Evolutionary conservation across 306 rosid genomes (phyloP).

Genomic region (Morella rubra): DNA sequence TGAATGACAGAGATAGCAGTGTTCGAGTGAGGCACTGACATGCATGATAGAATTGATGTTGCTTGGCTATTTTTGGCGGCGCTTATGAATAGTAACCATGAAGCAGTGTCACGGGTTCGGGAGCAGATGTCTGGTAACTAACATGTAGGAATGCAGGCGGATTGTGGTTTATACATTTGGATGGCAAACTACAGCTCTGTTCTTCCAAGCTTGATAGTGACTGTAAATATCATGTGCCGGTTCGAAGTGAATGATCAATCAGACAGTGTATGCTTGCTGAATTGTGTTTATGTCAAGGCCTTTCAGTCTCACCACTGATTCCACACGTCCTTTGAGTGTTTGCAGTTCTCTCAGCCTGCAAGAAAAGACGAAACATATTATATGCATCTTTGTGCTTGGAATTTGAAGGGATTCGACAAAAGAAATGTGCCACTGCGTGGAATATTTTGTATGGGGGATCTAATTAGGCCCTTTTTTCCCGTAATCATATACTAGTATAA

Average conservation of each 20-base stretch:
- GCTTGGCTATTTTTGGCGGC: too few species aligned
- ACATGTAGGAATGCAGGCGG: not conserved
- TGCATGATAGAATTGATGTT: too few species aligned
- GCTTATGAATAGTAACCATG: not conserved
- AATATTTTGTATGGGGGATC: too few species aligned
- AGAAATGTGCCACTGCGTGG: too few species aligned
- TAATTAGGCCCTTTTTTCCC: too few species aligned
- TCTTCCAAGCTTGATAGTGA: not conserved
- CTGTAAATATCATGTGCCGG: not conserved
- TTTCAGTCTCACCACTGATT: conserved; percentile 71
- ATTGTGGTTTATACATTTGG: not conserved
- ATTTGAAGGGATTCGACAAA: too few species aligned
- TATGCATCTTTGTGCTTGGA: not conserved
- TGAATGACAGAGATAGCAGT: too few species aligned
- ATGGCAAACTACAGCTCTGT: not conserved
- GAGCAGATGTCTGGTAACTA: not conserved
- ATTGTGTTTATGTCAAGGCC: conserved; percentile 69
- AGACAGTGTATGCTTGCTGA: conserved; percentile 67
- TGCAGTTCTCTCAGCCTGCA: conserved; percentile 64
- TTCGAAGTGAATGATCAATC: conserved; percentile 1
- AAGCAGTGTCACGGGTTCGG: not conserved
- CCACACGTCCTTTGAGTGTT: conserved; percentile 78
- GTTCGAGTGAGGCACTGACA: too few species aligned
- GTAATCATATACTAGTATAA: too few species aligned
- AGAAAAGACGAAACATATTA: not conserved